phyloP scores from a whole-genome alignment of 352 stramenopile species.

The Plasmopara viticola region DNA sequence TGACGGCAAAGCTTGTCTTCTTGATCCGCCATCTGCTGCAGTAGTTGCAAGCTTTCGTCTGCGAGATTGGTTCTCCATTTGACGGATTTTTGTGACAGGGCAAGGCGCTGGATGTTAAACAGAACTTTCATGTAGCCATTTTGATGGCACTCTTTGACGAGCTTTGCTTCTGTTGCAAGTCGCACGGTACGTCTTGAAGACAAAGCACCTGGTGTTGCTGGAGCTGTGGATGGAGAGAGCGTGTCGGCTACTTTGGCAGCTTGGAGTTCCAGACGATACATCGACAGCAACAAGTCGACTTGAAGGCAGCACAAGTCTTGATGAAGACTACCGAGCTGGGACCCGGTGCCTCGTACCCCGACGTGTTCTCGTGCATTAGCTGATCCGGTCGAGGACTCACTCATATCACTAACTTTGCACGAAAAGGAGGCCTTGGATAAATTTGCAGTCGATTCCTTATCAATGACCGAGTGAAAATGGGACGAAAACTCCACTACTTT shows the following conservation, averaged over 20 bases:
- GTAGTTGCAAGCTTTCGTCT: conserved; percentile 36
- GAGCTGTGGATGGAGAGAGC: conserved; percentile 11
- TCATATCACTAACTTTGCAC: conserved; percentile 25
- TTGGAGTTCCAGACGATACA: conserved; percentile 57
- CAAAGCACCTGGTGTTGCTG: conserved; percentile 1
- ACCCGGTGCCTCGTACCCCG: conserved; percentile 46
- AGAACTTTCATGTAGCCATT: conserved; percentile 46
- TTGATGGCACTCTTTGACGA: conserved; percentile 41
- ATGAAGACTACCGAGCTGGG: conserved; percentile 39
- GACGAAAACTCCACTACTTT: conserved; percentile 26
- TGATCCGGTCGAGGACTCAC: background rate
- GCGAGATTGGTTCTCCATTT: conserved; percentile 20
- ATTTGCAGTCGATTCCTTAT: background rate
- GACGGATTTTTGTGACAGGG: conserved; percentile 7
- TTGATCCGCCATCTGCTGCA: conserved; percentile 34
- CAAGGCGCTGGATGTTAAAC: conserved; percentile 40
- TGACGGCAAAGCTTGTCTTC: conserved; percentile 35
- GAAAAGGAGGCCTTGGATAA: conserved; percentile 27
- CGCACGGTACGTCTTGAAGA: conserved; percentile 5
- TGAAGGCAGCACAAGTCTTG: conserved; percentile 59
- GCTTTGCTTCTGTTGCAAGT: conserved; percentile 18
- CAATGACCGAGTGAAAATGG: conserved; percentile 24
- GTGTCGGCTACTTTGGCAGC: conserved; percentile 28
- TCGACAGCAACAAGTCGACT: conserved; percentile 38
- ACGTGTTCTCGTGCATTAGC: conserved; percentile 25